Conservation (phyloP, 169 alveolate species). For the Amoebophrya sp. region DNA sequence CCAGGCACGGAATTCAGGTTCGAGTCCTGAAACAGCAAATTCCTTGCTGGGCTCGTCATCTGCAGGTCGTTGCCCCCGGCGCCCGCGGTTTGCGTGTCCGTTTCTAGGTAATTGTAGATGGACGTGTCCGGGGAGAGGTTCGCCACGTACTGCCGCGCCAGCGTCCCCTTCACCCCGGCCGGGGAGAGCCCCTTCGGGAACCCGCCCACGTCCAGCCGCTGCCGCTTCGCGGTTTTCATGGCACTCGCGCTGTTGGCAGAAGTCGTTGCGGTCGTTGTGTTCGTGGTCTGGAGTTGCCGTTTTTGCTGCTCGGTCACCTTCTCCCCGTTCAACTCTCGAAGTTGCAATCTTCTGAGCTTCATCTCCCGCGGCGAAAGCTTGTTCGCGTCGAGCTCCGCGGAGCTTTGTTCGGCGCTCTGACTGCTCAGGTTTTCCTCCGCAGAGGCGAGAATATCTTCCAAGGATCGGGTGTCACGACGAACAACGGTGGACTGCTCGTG, state of each 20-base stretch:
- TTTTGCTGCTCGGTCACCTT: neutral
- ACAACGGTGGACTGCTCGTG: too few relatives aligned
- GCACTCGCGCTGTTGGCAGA: too few relatives aligned
- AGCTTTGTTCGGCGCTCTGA: too few relatives aligned
- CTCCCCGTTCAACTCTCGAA: neutral
- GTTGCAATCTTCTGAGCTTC: neutral
- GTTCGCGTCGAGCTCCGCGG: too few relatives aligned
- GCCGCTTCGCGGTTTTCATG: neutral
- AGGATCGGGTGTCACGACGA: too few relatives aligned
- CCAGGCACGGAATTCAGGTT: neutral
- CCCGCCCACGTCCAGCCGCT: neutral
- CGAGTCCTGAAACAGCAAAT: neutral
- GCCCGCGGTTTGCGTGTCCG: neutral
- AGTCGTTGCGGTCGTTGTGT: too few relatives aligned
- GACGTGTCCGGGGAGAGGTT: neutral
- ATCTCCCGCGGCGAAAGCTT: too few relatives aligned
- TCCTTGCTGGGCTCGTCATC: neutral
- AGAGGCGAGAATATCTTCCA: too few relatives aligned
- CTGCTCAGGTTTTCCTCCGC: too few relatives aligned
- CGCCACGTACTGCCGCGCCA: slow-evolving; percentile 25
- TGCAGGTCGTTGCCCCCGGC: neutral
- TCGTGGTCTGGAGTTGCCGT: neutral
- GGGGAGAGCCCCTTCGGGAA: neutral
- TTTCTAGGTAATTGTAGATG: neutral
- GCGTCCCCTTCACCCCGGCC: slow-evolving; percentile 10